Evolutionary conservation across 768 basidiomycete species (phyloP).

Genomic region (Suillus clintonianus): DNA sequence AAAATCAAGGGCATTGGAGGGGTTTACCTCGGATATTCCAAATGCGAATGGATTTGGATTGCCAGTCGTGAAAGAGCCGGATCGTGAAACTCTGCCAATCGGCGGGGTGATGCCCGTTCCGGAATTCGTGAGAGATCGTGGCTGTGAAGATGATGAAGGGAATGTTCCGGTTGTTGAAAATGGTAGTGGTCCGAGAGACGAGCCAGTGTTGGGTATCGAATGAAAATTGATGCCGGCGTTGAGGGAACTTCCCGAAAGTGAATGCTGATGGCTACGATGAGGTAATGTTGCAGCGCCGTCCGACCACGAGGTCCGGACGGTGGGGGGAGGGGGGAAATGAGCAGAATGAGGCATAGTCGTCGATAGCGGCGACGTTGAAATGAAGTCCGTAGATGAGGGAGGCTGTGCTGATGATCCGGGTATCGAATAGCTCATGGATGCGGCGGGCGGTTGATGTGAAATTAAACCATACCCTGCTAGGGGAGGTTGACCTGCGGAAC

Average conservation of each 20-base stretch:
- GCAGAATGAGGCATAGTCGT: conserved; percentile 20
- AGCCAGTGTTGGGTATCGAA: conserved; percentile 33
- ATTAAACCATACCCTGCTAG: conserved; percentile 23
- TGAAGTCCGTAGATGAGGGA: conserved; percentile 22
- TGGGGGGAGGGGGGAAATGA: conserved; percentile 24
- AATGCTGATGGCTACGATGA: conserved; percentile 32
- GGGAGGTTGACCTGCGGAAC: conserved; percentile 29
- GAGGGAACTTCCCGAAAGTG: conserved; percentile 32
- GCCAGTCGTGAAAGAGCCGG: conserved; percentile 54
- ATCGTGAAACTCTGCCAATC: conserved; percentile 58
- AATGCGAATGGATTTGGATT: conserved; percentile 42
- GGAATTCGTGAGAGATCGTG: conserved; percentile 19
- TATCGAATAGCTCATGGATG: conserved; percentile 19
- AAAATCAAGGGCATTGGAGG: conserved; percentile 31
- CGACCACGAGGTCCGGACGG: conserved; percentile 31
- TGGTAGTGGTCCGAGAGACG: conserved; percentile 28
- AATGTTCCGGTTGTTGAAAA: conserved; percentile 35
- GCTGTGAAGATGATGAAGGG: conserved; percentile 26
- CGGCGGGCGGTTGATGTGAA: conserved; percentile 18
- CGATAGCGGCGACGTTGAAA: conserved; percentile 21
- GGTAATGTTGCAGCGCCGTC: conserved; percentile 28
- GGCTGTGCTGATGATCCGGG: conserved; percentile 18
- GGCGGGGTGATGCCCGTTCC: conserved; percentile 33
- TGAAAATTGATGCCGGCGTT: conserved; percentile 27
- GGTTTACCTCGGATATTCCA: conserved; percentile 31